These are phyloP conservation scores for Globisporangium parvum DNA, from an alignment of 352 stramenopile genomes.

Conservation along the genomic window DNA sequence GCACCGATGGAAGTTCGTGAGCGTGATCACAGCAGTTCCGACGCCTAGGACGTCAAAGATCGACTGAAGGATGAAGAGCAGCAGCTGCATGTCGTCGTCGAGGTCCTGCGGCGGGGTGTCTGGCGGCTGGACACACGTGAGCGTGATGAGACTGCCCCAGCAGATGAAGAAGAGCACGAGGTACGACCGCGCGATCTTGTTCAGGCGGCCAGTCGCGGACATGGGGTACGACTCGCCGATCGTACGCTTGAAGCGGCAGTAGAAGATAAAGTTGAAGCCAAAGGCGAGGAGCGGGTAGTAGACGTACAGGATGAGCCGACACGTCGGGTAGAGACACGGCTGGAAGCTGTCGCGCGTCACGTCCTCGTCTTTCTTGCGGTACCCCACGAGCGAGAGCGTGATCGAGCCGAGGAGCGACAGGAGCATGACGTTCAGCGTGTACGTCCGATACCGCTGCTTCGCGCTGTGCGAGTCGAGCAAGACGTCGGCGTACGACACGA, in stretches of 20 bases:
- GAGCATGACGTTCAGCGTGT: conserved; percentile 64
- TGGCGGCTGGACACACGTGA: conserved; percentile 40
- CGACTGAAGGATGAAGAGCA: conserved; percentile 49
- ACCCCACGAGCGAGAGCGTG: conserved; percentile 54
- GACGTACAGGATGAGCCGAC: conserved; percentile 66
- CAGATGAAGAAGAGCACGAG: conserved; percentile 67
- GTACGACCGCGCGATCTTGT: conserved; percentile 67
- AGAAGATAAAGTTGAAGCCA: conserved; percentile 74
- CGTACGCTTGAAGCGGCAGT: conserved; percentile 68
- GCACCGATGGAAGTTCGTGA: conserved; percentile 71
- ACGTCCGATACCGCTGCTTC: conserved; percentile 48
- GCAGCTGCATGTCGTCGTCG: conserved; percentile 18
- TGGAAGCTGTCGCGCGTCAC: conserved; percentile 36
- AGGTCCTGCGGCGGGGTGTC: conserved; percentile 11
- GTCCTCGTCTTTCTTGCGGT: conserved; percentile 29
- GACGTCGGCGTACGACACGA: conserved; percentile 71
- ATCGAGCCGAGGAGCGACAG: conserved; percentile 52
- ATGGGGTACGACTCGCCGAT: conserved; percentile 69
- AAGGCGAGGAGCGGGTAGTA: conserved; percentile 73
- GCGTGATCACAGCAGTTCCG: conserved; percentile 56
- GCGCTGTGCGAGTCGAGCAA: conserved; percentile 61
- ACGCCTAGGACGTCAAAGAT: conserved; percentile 68
- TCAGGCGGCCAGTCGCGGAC: conserved; percentile 52
- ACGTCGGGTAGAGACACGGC: conserved; percentile 61
- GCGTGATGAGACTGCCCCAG: conserved; percentile 63